These are phyloP conservation scores for Ceratocystis huliohia DNA, from an alignment of 2,329 filamentous ascomycete genomes.

Conservation along the genomic window DNA sequence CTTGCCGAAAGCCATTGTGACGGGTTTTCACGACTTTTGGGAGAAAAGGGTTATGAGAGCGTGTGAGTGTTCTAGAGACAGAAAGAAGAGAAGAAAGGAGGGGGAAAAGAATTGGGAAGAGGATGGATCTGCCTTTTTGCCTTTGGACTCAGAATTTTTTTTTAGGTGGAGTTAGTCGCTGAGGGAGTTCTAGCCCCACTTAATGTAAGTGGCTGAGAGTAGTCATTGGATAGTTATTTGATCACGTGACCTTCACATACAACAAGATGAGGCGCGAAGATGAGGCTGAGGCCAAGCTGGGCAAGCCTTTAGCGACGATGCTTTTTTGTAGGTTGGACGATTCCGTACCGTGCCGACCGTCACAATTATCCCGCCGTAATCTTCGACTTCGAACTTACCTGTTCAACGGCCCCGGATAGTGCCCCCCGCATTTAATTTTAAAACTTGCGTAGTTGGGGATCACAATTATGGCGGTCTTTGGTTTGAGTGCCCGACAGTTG, in stretches of 20 bases:
- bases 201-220: conserved; percentile 13
- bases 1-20: conserved; percentile 93
- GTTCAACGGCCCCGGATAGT: not conserved
- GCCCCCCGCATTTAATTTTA: not conserved
- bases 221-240: too few relatives aligned
- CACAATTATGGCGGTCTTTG: conserved; percentile 21
- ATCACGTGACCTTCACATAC: conserved; percentile 13
- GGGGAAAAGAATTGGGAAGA: conserved; percentile 16
- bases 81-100: conserved; percentile 24
- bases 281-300: conserved; percentile 18
- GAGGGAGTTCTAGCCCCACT: conserved; percentile 13
- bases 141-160: conserved; percentile 21
- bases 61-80: conserved; percentile 25
- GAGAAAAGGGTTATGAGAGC: conserved; percentile 22
- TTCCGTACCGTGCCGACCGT: not conserved
- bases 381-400: not conserved
- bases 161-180: conserved; percentile 19
- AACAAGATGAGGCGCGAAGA: conserved; percentile 14
- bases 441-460: not conserved
- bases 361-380: not conserved
- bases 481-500: conserved; percentile 26
- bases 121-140: conserved; percentile 18
- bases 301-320: conserved; percentile 2
- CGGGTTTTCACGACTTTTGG: conserved; percentile 24
- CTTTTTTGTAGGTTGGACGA: conserved; percentile 3